Conservation (phyloP, 257 asterid species). For the Forsythia viridissima region DNA sequence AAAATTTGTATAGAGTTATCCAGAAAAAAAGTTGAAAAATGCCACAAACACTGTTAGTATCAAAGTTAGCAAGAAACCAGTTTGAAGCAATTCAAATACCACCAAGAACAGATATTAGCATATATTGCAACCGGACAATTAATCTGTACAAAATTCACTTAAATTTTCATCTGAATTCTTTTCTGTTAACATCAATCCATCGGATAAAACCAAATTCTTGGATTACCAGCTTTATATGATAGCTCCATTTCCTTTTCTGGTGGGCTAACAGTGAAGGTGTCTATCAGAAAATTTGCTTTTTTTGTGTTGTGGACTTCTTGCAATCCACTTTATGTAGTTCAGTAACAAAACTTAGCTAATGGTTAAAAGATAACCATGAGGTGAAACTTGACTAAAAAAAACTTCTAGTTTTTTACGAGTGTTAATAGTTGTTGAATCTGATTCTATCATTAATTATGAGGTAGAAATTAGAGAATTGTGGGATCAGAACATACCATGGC, state of each 20-base stretch:
- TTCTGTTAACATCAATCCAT: not conserved
- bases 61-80: not conserved
- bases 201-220: not conserved
- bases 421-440: not conserved
- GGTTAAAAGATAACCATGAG: no score
- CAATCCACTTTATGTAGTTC: no score
- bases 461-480: not conserved
- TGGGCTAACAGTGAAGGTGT: no score
- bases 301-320: no score
- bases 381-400: no score
- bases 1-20: not conserved
- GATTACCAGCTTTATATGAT: not conserved
- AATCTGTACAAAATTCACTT: not conserved
- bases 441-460: not conserved
- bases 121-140: not conserved
- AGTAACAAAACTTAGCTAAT: no score
- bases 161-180: not conserved
- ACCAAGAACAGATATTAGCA: not conserved
- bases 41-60: not conserved
- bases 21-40: not conserved
- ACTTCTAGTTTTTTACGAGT: no score
- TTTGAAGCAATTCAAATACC: not conserved
- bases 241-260: no score
- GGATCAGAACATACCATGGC: conserved; percentile 65
- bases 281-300: no score